Evolutionary conservation across 148 eudicot species (phyloP).

Genomic region (Gaultheria prostrata): DNA sequence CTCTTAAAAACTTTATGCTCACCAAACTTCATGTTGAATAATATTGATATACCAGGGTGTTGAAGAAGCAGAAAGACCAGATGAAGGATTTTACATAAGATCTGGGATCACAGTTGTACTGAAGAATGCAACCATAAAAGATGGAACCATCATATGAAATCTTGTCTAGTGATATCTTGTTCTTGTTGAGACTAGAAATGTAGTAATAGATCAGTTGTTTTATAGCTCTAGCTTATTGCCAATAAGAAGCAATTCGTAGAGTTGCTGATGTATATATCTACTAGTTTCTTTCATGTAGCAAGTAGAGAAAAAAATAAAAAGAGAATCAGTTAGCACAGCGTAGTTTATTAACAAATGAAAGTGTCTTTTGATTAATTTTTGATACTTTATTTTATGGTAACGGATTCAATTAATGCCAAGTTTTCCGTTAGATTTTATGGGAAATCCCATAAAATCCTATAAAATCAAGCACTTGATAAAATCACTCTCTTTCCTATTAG

Average conservation of each 20-base stretch:
- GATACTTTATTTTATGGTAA: neutral
- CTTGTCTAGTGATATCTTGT: neutral
- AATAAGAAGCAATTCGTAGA: neutral
- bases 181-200: neutral
- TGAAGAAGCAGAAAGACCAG: conserved; percentile 78
- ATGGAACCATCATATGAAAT: conserved; percentile 59
- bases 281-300: neutral
- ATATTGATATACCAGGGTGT: conserved; percentile 43
- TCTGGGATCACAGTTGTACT: conserved; percentile 75
- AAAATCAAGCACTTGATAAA: too few species aligned
- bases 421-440: too few species aligned
- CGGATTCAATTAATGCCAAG: neutral
- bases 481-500: too few species aligned
- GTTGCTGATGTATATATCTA: conserved; percentile 5
- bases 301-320: neutral
- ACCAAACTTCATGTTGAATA: neutral
- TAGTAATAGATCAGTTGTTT: neutral
- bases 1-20: neutral
- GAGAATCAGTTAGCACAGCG: neutral
- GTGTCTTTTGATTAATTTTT: neutral
- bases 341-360: neutral
- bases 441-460: too few species aligned
- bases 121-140: conserved; percentile 81
- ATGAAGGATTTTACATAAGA: conserved; percentile 84
- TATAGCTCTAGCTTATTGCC: neutral